phyloP scores from a whole-genome alignment of 1,284 basidiomycete species.

The Rhodotorula glutinis region DNA sequence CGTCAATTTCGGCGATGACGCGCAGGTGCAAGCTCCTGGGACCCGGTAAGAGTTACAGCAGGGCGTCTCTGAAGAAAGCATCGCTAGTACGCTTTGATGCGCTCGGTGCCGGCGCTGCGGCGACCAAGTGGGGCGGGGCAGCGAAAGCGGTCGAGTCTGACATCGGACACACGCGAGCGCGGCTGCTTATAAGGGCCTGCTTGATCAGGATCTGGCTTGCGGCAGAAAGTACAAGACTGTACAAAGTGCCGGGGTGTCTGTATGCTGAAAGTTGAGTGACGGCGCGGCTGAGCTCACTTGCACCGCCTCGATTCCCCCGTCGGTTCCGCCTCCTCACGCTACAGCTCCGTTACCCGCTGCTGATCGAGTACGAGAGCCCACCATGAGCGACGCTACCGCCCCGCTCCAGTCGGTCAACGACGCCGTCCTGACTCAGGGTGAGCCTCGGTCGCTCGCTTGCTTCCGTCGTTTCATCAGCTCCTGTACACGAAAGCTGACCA shows the following conservation, averaged over 20 bases:
- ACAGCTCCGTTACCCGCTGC: background rate
- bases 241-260: background rate
- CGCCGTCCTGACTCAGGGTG: constrained; percentile 36
- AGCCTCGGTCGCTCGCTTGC: background rate
- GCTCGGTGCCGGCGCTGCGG: constrained; percentile 3
- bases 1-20: no score
- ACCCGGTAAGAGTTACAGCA: no score
- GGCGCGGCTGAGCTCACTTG: background rate
- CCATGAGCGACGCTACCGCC: constrained; percentile 13
- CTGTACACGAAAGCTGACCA: background rate
- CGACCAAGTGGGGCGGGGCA: constrained; percentile 4
- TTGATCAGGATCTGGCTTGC: no score
- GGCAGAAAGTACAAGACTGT: background rate
- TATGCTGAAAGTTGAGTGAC: background rate
- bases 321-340: background rate
- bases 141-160: background rate
- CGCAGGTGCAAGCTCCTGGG: no score
- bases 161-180: no score
- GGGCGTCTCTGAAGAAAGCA: constrained; percentile 30
- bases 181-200: no score
- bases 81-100: background rate
- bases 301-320: background rate
- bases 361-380: background rate
- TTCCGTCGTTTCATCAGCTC: background rate
- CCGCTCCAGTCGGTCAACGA: constrained; percentile 17